These are phyloP conservation scores for Wickerhamiella dianesei DNA, from an alignment of 805 yeast species.

Conservation along the genomic window DNA sequence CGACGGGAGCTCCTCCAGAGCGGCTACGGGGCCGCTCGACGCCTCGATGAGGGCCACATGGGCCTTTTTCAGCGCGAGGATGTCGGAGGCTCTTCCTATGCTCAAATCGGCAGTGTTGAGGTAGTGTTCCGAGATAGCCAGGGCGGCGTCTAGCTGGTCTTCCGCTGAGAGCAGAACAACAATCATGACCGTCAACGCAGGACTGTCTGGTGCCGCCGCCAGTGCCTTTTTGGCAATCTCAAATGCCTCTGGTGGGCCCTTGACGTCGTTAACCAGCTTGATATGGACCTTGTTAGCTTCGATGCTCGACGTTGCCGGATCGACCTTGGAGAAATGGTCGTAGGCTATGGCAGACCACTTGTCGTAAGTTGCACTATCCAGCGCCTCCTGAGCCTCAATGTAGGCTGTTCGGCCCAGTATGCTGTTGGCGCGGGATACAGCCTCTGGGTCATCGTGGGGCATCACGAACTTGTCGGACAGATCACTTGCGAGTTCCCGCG, in stretches of 20 bases:
- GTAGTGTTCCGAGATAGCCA: constrained; percentile 42
- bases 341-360: constrained; percentile 6
- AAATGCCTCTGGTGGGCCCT: constrained; percentile 18
- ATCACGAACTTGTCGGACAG: constrained; percentile 1
- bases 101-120: constrained; percentile 29
- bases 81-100: constrained; percentile 24
- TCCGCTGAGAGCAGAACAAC: constrained; percentile 49
- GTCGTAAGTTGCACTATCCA: neutral
- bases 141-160: constrained; percentile 43
- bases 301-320: neutral
- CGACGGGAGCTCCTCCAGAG: constrained; percentile 53
- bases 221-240: constrained; percentile 18
- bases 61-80: constrained; percentile 53
- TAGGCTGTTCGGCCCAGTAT: neutral
- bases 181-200: constrained; percentile 54
- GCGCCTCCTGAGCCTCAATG: neutral
- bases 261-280: constrained; percentile 18
- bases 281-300: constrained; percentile 15
- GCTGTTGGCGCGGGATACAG: neutral
- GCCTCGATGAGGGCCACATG: constrained; percentile 58
- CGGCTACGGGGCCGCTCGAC: constrained; percentile 41
- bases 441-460: neutral
- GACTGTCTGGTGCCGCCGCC: constrained; percentile 34
- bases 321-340: constrained; percentile 16
- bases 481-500: constrained; percentile 1